Evolutionary conservation across 306 rosid genomes (phyloP).

Genomic region (Echinosophora koreensis): DNA sequence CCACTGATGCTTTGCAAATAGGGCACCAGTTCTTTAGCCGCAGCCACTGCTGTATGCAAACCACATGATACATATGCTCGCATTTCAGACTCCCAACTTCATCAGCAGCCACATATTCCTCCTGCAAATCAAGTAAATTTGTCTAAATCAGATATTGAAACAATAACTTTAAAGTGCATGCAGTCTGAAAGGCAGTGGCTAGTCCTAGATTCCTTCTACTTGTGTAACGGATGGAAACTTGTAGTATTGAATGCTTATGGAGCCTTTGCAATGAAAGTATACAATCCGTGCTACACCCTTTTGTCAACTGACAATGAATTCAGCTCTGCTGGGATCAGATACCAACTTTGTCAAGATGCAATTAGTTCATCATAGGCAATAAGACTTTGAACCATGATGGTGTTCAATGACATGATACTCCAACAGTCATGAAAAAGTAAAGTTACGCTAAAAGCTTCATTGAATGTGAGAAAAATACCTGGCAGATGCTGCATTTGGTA

Average conservation of each 20-base stretch:
- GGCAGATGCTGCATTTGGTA: conserved; percentile 92
- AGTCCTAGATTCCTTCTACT: neutral
- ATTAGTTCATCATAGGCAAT: neutral
- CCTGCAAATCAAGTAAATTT: conserved; percentile 58
- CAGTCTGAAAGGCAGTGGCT: conserved; percentile 7
- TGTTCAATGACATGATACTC: conserved; percentile 6
- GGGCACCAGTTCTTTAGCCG: conserved; percentile 98
- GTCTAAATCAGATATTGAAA: conserved; percentile 15
- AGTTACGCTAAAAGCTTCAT: conserved; percentile 3
- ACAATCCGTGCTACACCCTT: neutral
- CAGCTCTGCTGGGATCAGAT: conserved; percentile 21
- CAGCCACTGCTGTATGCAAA: conserved; percentile 88
- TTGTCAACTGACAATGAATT: neutral
- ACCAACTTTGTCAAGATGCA: neutral
- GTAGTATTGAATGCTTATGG: conserved; percentile 17
- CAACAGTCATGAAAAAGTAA: neutral
- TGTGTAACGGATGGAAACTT: neutral
- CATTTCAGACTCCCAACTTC: conserved; percentile 79
- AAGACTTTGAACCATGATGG: conserved; percentile 36
- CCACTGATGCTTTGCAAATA: conserved; percentile 81
- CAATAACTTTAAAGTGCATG: conserved; percentile 8
- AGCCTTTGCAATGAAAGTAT: neutral
- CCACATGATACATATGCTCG: conserved; percentile 75
- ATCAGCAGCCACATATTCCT: conserved; percentile 79
- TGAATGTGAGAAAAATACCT: conserved; percentile 56